These are phyloP conservation scores for Sporothrix dimorphospora DNA, from an alignment of 2,329 filamentous ascomycete species.

Conservation along the genomic window DNA sequence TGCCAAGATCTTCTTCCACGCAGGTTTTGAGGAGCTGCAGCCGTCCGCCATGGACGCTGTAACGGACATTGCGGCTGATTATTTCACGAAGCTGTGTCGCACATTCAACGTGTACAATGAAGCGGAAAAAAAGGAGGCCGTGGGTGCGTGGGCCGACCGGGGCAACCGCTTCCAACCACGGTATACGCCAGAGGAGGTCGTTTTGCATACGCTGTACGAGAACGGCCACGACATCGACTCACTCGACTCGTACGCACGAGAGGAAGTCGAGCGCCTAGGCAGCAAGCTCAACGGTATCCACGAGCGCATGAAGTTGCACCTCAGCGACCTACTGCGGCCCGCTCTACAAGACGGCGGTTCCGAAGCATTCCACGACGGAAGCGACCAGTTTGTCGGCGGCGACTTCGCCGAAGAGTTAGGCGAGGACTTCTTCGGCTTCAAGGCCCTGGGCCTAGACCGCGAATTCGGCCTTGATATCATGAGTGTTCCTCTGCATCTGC, in stretches of 20 bases:
- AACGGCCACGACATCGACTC: conserved; percentile 81
- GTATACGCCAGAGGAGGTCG: conserved; percentile 81
- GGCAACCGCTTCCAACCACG: conserved; percentile 60
- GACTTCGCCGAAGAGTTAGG: conserved; percentile 98
- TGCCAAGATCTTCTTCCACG: conserved; percentile 92
- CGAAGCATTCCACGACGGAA: conserved; percentile 94
- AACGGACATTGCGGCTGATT: conserved; percentile 86
- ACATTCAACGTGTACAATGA: conserved; percentile 84
- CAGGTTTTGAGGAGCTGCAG: conserved; percentile 95
- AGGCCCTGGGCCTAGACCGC: conserved; percentile 86
- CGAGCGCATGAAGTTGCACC: conserved; percentile 90
- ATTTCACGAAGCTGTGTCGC: conserved; percentile 80
- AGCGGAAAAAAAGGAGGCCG: conserved; percentile 71
- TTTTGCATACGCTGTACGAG: conserved; percentile 83
- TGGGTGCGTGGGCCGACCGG: conserved; percentile 45
- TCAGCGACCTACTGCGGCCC: conserved; percentile 90
- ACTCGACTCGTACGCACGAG: conserved; percentile 84
- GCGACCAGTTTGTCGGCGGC: conserved; percentile 93
- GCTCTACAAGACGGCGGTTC: conserved; percentile 78
- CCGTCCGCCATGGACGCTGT: conserved; percentile 89
- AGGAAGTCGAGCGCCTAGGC: conserved; percentile 86
- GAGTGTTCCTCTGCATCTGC: conserved; percentile 88
- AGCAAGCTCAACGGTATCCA: conserved; percentile 81
- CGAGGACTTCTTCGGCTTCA: conserved; percentile 99
- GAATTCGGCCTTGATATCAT: conserved; percentile 88